Evolutionary conservation across 139 green algal genomes (phyloP).

Genomic region (Mesostigma viride): DNA sequence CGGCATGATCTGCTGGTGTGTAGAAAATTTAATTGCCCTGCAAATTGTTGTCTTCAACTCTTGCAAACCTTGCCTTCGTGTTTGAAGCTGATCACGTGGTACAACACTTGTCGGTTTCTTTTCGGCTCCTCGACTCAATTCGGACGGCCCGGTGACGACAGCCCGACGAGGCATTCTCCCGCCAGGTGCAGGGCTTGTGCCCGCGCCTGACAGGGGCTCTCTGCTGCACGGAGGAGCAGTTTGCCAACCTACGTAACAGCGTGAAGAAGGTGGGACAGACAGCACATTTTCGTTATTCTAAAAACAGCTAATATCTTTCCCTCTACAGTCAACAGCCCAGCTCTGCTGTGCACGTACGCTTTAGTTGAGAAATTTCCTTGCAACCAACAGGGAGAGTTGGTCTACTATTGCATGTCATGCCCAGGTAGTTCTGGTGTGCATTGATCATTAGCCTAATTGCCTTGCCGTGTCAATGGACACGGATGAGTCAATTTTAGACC

Average conservation of each 20-base stretch:
- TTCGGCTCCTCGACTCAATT: neutral
- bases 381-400: neutral
- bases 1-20: too few species aligned
- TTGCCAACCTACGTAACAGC: slow-evolving; percentile 50
- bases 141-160: slow-evolving; percentile 1
- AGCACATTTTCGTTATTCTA: neutral
- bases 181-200: slow-evolving; percentile 40
- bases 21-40: too few species aligned
- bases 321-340: neutral
- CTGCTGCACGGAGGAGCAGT: slow-evolving; percentile 69
- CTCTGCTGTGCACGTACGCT: neutral
- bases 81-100: neutral
- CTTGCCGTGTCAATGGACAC: too few species aligned
- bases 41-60: too few species aligned
- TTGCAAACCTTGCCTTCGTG: too few species aligned
- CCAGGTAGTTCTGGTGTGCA: neutral
- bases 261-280: slow-evolving; percentile 23
- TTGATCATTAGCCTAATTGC: slow-evolving; percentile 1
- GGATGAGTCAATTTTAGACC: too few species aligned
- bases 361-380: neutral
- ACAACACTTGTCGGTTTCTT: neutral
- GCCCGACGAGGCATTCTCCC: neutral
- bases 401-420: neutral
- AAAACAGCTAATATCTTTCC: neutral
- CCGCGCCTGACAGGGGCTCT: slow-evolving; percentile 48